A percentile compares a stretch with the other conserved stretches of the same genome.
Conservation (phyloP, 2,329 filamentous ascomycete species). For the Cladosporium cucumerinum region DNA sequence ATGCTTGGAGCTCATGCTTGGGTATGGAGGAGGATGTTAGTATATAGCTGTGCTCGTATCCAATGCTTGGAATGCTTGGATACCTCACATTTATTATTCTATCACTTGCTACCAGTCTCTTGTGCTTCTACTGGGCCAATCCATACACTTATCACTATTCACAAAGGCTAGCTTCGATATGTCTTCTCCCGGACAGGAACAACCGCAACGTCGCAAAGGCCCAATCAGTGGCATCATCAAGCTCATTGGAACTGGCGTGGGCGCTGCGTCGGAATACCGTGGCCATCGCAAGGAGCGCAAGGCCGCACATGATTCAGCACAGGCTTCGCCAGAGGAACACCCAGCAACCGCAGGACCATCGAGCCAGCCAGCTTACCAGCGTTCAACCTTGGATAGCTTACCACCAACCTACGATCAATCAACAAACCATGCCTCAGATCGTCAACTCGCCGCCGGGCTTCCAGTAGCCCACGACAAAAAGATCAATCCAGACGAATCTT, state of each 20-base stretch:
- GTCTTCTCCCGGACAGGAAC: not conserved
- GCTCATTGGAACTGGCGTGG: constrained; percentile 27
- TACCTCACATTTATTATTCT: not conserved
- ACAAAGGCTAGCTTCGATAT: not conserved
- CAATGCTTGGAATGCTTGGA: not conserved
- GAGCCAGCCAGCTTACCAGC: not conserved
- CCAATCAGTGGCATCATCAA: constrained; percentile 16
- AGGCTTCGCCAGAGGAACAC: constrained; percentile 10
- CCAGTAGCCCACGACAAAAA: constrained; percentile 18
- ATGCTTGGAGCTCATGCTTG: not conserved
- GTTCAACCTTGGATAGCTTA: not conserved
- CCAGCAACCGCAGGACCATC: constrained; percentile 1
- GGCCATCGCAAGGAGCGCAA: constrained; percentile 28
- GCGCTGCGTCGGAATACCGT: constrained; percentile 29
- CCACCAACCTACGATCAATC: constrained; percentile 20
- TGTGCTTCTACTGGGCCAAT: not conserved
- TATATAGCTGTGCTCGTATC: not conserved
- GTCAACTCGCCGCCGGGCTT: constrained; percentile 17
- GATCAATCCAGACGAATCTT: not conserved
- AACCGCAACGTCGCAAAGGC: constrained; percentile 4
- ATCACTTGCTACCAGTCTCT: not conserved
- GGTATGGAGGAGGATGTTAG: not conserved
- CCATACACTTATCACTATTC: not conserved
- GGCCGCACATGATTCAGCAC: constrained; percentile 18
- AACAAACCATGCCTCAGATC: constrained; percentile 8